Percentiles rank a stretch among this genome's conserved stretches.
Evolutionary conservation across 768 basidiomycete genomes (phyloP).

Genomic region (Lentinula guzmanii): DNA sequence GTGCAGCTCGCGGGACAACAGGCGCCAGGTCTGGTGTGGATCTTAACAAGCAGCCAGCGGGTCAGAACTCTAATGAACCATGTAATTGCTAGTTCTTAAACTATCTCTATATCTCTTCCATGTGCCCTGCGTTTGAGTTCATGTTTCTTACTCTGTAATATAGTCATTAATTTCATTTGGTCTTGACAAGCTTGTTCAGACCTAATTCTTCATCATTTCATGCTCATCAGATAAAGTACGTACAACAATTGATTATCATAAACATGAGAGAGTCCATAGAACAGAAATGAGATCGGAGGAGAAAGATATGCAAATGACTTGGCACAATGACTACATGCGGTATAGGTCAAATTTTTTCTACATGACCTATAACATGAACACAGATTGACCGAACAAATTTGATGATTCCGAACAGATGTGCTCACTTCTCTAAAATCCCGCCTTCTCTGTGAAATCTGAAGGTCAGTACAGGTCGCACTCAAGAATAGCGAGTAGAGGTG

Average conservation of each 20-base stretch:
- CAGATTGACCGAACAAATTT: not conserved
- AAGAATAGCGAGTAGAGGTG: not conserved
- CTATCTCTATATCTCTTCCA: constrained; percentile 3
- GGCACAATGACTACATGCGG: too few relatives aligned
- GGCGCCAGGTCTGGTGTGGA: constrained; percentile 67
- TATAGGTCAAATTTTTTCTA: too few relatives aligned
- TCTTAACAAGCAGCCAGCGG: constrained; percentile 60
- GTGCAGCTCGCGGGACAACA: constrained; percentile 42
- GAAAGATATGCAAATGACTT: too few relatives aligned
- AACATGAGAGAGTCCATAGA: not conserved
- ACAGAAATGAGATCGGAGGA: too few relatives aligned
- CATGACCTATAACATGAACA: too few relatives aligned
- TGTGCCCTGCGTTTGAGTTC: constrained; percentile 10
- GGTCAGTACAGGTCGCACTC: not conserved
- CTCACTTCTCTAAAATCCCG: constrained; percentile 45
- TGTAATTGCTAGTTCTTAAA: constrained; percentile 64
- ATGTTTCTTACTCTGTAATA: not conserved
- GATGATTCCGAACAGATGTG: not conserved
- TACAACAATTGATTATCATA: not conserved
- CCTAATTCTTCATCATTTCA: constrained; percentile 9
- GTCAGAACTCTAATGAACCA: constrained; percentile 50
- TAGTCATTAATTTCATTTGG: not conserved
- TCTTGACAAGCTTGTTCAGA: not conserved
- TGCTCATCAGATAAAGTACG: not conserved
- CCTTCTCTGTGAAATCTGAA: constrained; percentile 28